phyloP scores from a whole-genome alignment of 352 stramenopile species.

The Pythium folliculosum region DNA sequence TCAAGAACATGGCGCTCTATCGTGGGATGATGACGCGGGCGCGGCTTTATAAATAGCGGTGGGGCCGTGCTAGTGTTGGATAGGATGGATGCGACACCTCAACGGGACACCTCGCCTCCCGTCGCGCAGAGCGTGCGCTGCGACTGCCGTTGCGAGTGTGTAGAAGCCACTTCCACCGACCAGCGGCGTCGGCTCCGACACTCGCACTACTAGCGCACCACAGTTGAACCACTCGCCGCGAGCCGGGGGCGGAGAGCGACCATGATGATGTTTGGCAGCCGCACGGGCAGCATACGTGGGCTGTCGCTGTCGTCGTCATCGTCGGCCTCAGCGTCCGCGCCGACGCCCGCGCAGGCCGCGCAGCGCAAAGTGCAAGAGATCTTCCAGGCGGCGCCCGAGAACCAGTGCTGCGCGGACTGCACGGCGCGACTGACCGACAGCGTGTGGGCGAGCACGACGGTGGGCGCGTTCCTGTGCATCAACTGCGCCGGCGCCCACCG shows the following conservation, averaged over 20 bases:
- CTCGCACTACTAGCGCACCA: neutral
- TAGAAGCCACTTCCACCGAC: no score
- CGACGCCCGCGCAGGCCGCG: slow-evolving; percentile 96
- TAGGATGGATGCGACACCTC: no score
- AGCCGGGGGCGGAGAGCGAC: neutral
- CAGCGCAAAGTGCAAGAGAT: slow-evolving; percentile 65
- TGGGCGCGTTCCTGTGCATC: slow-evolving; percentile 95
- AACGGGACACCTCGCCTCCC: neutral
- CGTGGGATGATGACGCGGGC: neutral
- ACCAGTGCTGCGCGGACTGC: slow-evolving; percentile 84
- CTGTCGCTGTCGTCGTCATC: slow-evolving; percentile 73
- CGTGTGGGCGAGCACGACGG: slow-evolving; percentile 94
- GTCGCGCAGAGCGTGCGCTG: neutral
- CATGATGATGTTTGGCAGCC: slow-evolving; percentile 33
- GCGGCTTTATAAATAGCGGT: neutral
- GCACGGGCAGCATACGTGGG: slow-evolving; percentile 20
- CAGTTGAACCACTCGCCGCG: neutral
- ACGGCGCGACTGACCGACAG: slow-evolving; percentile 64
- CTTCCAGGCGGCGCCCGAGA: slow-evolving; percentile 55
- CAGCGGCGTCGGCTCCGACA: neutral
- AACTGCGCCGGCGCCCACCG: slow-evolving; percentile 95
- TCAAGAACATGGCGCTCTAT: neutral
- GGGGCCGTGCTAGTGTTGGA: neutral
- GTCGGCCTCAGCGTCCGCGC: slow-evolving; percentile 91
- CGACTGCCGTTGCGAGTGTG: neutral